These are phyloP conservation scores for Irpex rosettiformis DNA, from an alignment of 1,284 basidiomycete species.

Conservation along the genomic window DNA sequence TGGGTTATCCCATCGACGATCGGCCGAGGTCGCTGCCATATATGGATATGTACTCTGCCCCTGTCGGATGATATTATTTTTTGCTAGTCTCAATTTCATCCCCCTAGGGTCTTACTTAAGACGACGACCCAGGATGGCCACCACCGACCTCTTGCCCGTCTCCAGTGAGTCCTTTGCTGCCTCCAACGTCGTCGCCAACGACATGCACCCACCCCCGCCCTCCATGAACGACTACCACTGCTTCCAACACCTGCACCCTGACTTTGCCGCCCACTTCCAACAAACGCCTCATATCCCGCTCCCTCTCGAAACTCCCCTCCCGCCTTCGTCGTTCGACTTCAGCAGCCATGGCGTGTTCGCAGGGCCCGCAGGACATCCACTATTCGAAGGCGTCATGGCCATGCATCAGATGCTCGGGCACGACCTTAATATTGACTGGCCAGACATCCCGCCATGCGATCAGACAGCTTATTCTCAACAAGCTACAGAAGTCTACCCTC, in stretches of 20 bases:
- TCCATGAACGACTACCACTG: slow-evolving; percentile 10
- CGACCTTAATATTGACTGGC: slow-evolving; percentile 14
- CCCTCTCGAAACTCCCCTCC: slow-evolving; percentile 15
- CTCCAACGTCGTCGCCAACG: not conserved
- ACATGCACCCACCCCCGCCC: slow-evolving; percentile 6
- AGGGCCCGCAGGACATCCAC: slow-evolving; percentile 13
- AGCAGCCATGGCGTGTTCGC: slow-evolving; percentile 10
- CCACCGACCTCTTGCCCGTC: not conserved
- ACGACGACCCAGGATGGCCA: not conserved
- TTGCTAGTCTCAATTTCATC: not conserved
- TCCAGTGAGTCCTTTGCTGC: not conserved
- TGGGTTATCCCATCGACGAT: slow-evolving; percentile 4
- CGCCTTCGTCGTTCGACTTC: slow-evolving; percentile 16
- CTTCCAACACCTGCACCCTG: slow-evolving; percentile 8
- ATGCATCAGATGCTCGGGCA: slow-evolving; percentile 17
- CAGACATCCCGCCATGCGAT: slow-evolving; percentile 11
- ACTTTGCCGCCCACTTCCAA: slow-evolving; percentile 15
- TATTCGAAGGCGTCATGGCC: slow-evolving; percentile 16
- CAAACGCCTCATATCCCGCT: slow-evolving; percentile 15
- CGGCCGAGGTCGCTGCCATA: not conserved
- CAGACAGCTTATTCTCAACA: slow-evolving; percentile 2
- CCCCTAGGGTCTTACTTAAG: not conserved
- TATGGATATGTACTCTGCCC: slow-evolving; percentile 2
- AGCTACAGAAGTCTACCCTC: slow-evolving; percentile 1
- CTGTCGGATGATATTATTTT: not conserved